Percentiles rank a stretch among this genome's conserved stretches.
These are phyloP conservation scores for Mikania micrantha DNA, from an alignment of 129 eudicot genomes.

Conservation along the genomic window DNA sequence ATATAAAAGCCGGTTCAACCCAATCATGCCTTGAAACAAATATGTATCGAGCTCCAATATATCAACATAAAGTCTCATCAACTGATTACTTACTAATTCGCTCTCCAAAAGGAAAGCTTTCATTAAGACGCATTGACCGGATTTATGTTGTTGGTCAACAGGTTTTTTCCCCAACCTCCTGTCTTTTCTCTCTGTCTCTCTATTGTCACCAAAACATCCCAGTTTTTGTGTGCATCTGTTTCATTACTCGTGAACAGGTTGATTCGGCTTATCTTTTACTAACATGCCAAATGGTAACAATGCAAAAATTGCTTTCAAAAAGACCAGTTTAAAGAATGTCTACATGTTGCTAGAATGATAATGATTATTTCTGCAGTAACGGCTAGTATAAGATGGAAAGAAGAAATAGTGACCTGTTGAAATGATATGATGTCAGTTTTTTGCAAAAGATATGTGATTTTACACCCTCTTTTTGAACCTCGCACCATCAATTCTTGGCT, in stretches of 20 bases:
- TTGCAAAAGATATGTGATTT: neutral
- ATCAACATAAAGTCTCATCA: slow-evolving; percentile 72
- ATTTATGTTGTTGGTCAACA: slow-evolving; percentile 93
- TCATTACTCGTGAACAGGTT: neutral
- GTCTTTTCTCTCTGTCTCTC: neutral
- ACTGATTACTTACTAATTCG: slow-evolving; percentile 91
- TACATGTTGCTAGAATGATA: too few species aligned
- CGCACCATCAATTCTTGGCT: neutral
- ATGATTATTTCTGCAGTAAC: neutral
- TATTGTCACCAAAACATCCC: neutral
- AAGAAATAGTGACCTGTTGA: neutral
- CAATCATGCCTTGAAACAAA: slow-evolving; percentile 93
- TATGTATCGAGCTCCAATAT: slow-evolving; percentile 91
- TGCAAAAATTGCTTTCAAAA: neutral
- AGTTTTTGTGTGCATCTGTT: neutral
- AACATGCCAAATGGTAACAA: neutral
- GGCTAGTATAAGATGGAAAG: neutral
- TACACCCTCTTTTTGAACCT: neutral
- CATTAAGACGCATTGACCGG: slow-evolving; percentile 89
- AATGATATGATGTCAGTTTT: neutral
- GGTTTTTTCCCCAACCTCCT: slow-evolving; percentile 28
- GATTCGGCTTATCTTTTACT: neutral
- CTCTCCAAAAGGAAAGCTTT: slow-evolving; percentile 91
- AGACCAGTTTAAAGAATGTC: neutral
- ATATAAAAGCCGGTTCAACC: slow-evolving; percentile 78